Evolutionary conservation across 306 rosid species (phyloP).

Genomic region (Castanea crenata): DNA sequence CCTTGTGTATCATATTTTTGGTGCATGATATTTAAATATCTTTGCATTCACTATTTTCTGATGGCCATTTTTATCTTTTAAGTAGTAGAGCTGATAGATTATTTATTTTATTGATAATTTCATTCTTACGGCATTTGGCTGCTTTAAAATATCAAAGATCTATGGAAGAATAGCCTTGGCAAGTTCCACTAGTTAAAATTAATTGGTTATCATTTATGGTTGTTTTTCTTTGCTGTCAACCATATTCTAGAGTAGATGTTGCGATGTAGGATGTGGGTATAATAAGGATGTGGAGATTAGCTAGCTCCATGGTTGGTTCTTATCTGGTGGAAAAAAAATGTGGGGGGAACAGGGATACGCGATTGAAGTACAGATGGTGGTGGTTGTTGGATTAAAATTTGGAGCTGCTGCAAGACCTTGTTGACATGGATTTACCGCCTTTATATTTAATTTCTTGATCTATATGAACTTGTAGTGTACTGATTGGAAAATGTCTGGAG

Average conservation of each 20-base stretch:
- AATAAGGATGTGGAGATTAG: no score
- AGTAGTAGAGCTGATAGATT: not conserved
- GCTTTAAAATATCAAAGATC: not conserved
- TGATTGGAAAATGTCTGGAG: not conserved
- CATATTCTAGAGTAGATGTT: not conserved
- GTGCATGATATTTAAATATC: not conserved
- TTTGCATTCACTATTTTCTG: not conserved
- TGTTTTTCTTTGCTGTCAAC: not conserved
- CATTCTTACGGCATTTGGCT: not conserved
- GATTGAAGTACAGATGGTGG: not conserved
- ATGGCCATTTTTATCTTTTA: not conserved
- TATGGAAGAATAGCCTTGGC: not conserved
- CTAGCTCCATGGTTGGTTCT: no score
- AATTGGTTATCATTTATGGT: not conserved
- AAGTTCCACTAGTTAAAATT: not conserved
- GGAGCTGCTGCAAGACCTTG: not conserved
- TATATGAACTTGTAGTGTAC: not conserved
- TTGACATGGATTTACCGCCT: not conserved
- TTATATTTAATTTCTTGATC: not conserved
- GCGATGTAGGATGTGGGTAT: no score
- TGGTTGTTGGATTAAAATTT: not conserved
- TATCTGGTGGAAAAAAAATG: no score
- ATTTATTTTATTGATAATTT: not conserved
- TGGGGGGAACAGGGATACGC: no score
- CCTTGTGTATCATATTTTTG: constrained; percentile 3